phyloP scores from a whole-genome alignment of 805 yeast species.

The Tetrapisispora iriomotensis region DNA sequence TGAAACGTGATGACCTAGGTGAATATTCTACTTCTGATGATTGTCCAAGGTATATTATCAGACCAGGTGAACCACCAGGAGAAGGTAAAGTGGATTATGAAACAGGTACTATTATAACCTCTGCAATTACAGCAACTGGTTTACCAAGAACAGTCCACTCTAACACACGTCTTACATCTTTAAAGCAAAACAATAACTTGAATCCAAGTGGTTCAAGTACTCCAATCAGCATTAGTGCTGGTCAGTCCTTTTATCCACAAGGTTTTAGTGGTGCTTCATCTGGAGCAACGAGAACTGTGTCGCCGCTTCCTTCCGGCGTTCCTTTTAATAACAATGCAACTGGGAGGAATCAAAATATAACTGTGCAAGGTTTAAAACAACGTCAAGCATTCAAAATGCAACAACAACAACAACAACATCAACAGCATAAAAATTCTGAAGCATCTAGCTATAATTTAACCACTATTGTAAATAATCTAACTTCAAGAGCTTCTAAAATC shows the following conservation, averaged over 20 bases:
- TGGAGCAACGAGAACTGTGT: background rate
- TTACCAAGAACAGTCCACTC: constrained; percentile 19
- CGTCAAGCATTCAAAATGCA: constrained; percentile 16
- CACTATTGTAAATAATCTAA: constrained; percentile 17
- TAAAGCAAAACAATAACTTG: constrained; percentile 8
- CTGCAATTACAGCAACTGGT: constrained; percentile 8
- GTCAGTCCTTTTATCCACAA: constrained; percentile 5
- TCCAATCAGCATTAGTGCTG: background rate
- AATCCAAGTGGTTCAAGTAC: background rate
- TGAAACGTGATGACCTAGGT: constrained; percentile 74
- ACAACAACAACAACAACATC: constrained; percentile 18
- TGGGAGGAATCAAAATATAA: constrained; percentile 2
- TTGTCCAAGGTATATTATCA: constrained; percentile 35
- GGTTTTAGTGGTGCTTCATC: background rate
- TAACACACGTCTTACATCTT: constrained; percentile 13
- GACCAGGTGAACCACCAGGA: constrained; percentile 35
- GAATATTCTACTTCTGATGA: constrained; percentile 49
- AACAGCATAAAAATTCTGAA: constrained; percentile 12
- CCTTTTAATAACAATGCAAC: background rate
- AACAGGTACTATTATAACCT: constrained; percentile 20
- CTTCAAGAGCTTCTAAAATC: constrained; percentile 21
- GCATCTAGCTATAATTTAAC: constrained; percentile 19
- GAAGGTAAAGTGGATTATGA: constrained; percentile 27
- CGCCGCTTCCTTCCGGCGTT: background rate
- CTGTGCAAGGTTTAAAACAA: constrained; percentile 19